A percentile compares a stretch with the other conserved stretches of the same genome.
phyloP scores from a whole-genome alignment of 1,284 basidiomycete genomes.

The Hymenochaete sp. region DNA sequence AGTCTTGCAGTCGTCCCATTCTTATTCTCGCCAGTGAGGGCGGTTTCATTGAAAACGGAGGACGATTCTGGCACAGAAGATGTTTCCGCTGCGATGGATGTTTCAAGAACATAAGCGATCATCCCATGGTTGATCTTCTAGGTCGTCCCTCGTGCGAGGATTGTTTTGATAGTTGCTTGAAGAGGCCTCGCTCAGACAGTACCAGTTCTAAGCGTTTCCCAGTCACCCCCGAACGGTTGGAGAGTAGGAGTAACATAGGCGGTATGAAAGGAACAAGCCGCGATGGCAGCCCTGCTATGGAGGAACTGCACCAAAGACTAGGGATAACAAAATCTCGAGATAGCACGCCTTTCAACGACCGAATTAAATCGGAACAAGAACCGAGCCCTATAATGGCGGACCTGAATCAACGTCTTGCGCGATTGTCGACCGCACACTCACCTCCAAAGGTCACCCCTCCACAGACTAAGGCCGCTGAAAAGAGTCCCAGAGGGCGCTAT shows the following conservation, averaged over 20 bases:
- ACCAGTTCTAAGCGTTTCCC: constrained; percentile 22
- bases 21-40: constrained; percentile 68
- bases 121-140: constrained; percentile 71
- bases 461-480: constrained; percentile 1
- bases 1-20: constrained; percentile 56
- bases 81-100: constrained; percentile 71
- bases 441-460: not conserved
- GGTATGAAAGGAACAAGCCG: constrained; percentile 33
- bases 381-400: constrained; percentile 9
- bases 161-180: constrained; percentile 68
- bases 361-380: not conserved
- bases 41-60: constrained; percentile 59
- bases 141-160: constrained; percentile 67
- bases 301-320: constrained; percentile 48
- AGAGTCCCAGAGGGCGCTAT: constrained; percentile 15
- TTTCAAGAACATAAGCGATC: constrained; percentile 58
- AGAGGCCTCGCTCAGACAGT: constrained; percentile 33
- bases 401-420: constrained; percentile 8
- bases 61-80: constrained; percentile 66
- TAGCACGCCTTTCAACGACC: constrained; percentile 38
- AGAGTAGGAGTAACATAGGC: constrained; percentile 31
- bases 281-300: constrained; percentile 46
- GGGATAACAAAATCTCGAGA: constrained; percentile 53
- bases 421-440: not conserved
- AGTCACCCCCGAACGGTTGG: constrained; percentile 29